Evolutionary conservation across 2,329 filamentous ascomycete genomes (phyloP).

Genomic region (Colletotrichum abscissum): DNA sequence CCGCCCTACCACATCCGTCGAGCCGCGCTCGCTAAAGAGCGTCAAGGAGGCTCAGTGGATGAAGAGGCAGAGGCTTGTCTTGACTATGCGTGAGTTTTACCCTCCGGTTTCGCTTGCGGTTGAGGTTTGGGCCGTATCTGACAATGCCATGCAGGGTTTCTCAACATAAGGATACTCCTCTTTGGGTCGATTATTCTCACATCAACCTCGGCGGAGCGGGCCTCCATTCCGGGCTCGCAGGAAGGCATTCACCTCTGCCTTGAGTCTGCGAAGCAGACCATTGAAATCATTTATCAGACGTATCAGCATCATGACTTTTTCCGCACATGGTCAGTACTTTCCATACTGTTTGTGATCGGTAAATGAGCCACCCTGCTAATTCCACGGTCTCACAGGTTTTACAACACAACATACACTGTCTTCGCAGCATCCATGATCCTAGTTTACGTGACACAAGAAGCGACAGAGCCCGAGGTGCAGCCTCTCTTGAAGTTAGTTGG

Average conservation of each 20-base stretch:
- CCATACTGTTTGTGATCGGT: fast-evolving
- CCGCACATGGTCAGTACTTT: conserved; percentile 40
- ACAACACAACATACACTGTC: conserved; percentile 44
- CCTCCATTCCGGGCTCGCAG: conserved; percentile 34
- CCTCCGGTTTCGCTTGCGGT: no score
- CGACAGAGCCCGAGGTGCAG: conserved; percentile 35
- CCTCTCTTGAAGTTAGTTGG: conserved; percentile 36
- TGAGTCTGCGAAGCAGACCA: conserved; percentile 42
- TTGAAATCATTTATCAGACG: conserved; percentile 43
- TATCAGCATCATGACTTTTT: conserved; percentile 44
- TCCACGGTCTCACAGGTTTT: conserved; percentile 38
- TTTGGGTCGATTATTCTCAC: conserved; percentile 42
- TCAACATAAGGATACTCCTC: conserved; percentile 42
- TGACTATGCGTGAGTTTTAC: conserved; percentile 38
- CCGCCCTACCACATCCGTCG: conserved; percentile 33
- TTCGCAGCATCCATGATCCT: conserved; percentile 44
- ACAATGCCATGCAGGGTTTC: conserved; percentile 35
- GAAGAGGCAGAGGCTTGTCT: conserved; percentile 41
- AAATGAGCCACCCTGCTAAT: no score
- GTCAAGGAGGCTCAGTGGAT: conserved; percentile 40
- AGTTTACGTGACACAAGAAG: conserved; percentile 41
- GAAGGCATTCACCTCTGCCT: conserved; percentile 40
- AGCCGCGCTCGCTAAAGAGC: conserved; percentile 34
- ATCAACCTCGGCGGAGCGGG: conserved; percentile 35
- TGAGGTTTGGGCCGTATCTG: background rate